phyloP scores from a whole-genome alignment of 2,329 filamentous ascomycete species.

The Trichoderma citrinoviride region DNA sequence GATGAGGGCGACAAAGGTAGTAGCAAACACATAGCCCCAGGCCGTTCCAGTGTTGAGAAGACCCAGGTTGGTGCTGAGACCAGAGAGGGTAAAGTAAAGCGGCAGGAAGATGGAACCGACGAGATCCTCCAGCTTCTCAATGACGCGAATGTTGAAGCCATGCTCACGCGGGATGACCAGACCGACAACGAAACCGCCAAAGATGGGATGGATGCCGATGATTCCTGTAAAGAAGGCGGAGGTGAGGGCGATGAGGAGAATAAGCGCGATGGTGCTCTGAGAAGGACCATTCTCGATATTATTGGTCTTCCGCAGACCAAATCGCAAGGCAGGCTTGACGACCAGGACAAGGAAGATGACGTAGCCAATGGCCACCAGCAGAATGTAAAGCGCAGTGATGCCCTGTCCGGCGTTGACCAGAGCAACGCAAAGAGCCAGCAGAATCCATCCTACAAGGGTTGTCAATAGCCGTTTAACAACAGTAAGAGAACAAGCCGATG shows the following conservation, averaged over 20 bases:
- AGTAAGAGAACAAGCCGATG: background rate
- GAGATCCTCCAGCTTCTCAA: slow-evolving; percentile 92
- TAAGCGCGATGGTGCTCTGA: slow-evolving; percentile 79
- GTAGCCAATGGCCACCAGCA: slow-evolving; percentile 74
- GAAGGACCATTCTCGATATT: slow-evolving; percentile 85
- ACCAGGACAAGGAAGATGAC: slow-evolving; percentile 70
- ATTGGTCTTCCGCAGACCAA: slow-evolving; percentile 68
- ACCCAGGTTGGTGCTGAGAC: slow-evolving; percentile 82
- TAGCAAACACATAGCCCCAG: slow-evolving; percentile 86
- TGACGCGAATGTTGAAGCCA: slow-evolving; percentile 85
- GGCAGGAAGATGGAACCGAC: slow-evolving; percentile 81
- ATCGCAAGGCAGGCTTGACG: slow-evolving; percentile 72
- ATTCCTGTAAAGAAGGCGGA: slow-evolving; percentile 85
- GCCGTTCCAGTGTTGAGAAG: slow-evolving; percentile 76
- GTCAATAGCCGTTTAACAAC: background rate
- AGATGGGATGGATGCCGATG: slow-evolving; percentile 92
- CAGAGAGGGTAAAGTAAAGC: slow-evolving; percentile 90
- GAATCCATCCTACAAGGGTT: slow-evolving; percentile 61
- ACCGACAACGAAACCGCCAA: slow-evolving; percentile 86
- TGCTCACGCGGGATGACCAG: slow-evolving; percentile 87
- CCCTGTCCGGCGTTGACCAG: slow-evolving; percentile 85
- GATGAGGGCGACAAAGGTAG: slow-evolving; percentile 76
- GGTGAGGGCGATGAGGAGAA: slow-evolving; percentile 71
- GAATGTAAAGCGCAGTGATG: slow-evolving; percentile 77
- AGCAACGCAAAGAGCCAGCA: slow-evolving; percentile 88